Conservation (phyloP, 768 basidiomycete species). For the Pleurotus tuoliensis region DNA sequence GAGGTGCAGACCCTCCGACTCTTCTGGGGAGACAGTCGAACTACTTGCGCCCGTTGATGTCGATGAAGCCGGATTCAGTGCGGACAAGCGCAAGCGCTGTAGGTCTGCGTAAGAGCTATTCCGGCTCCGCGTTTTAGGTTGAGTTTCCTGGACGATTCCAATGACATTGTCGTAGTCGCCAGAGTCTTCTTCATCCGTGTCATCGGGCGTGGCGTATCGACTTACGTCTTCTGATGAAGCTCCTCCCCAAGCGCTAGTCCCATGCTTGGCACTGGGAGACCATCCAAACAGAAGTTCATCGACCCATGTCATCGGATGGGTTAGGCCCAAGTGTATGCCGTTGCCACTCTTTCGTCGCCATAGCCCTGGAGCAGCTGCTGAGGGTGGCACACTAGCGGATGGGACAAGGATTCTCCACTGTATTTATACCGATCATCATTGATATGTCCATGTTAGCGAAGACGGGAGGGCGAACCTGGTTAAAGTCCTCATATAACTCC, state of each 20-base stretch:
- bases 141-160: slow-evolving; percentile 56
- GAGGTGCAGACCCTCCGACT: slow-evolving; percentile 41
- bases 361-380: slow-evolving; percentile 66
- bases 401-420: slow-evolving; percentile 81
- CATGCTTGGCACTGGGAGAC: slow-evolving; percentile 70
- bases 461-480: slow-evolving; percentile 47
- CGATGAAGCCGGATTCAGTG: slow-evolving; percentile 11
- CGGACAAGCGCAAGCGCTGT: slow-evolving; percentile 54
- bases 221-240: slow-evolving; percentile 51
- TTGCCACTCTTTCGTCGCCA: slow-evolving; percentile 79
- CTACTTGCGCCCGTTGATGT: neutral
- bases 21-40: slow-evolving; percentile 16
- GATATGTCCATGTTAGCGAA: slow-evolving; percentile 2
- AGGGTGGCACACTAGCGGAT: slow-evolving; percentile 81
- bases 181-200: slow-evolving; percentile 81
- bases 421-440: slow-evolving; percentile 8
- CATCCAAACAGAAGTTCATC: slow-evolving; percentile 94
- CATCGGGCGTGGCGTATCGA: slow-evolving; percentile 65
- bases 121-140: slow-evolving; percentile 48
- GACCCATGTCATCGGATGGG: slow-evolving; percentile 93
- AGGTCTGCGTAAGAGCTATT: slow-evolving; percentile 81
- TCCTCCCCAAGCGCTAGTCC: slow-evolving; percentile 88
- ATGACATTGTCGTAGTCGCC: slow-evolving; percentile 93
- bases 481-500: slow-evolving; percentile 81
- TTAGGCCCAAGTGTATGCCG: slow-evolving; percentile 60